Evolutionary conservation across 2,329 filamentous ascomycete genomes (phyloP), one percentile per base, ranked within the genome.

Genomic region (Ustulina deusta): DNA sequence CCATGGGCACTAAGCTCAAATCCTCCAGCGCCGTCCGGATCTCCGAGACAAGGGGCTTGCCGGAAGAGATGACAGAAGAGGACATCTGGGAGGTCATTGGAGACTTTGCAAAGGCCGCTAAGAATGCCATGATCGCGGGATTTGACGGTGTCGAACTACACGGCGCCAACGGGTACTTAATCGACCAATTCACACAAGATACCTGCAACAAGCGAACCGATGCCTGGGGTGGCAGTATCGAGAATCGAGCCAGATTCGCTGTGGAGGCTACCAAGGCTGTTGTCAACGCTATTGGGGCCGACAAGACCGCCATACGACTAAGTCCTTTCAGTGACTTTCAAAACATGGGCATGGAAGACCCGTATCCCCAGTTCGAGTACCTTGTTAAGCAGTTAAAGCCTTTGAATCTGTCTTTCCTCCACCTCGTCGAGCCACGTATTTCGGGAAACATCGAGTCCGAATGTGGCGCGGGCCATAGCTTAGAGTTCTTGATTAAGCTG

Each of bases 41-140:
- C 1, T 81, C 84, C 48, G 85, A 85, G 4, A 82, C 86, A 9
- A 78, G 79, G 1, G 79, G 78, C 0, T 85, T 85, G 3, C 91
- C 91, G 1, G 86, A 86, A 61, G 89, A 84, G 27, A 87, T 94
- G 85, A 90, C 86, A 0, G 83, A 87, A 58, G 80, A 85, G 0
- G 91, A 93, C 20, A 94, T 94, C 63, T 81, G 86, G 72, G 77
- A 84, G 2, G 83, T 89, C 69, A 91, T 93, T 78, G 77, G 75
- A 0, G 87, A 88, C 0, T 93, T 86, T 77, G 85, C 84, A 1
- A 83, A 82, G 0, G 85, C 86, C 0, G 83, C 85, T 0, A 83
- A 83, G 67, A 83, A 87, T 32, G 86, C 91, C 0, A 76, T 93
- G 3, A 78, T 85, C 20, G 86, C 85, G 2, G 92, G 92, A 0